These are phyloP conservation scores for Sordariomycetes sp. DNA, from an alignment of 2,329 filamentous ascomycete species.

Conservation along the genomic window DNA sequence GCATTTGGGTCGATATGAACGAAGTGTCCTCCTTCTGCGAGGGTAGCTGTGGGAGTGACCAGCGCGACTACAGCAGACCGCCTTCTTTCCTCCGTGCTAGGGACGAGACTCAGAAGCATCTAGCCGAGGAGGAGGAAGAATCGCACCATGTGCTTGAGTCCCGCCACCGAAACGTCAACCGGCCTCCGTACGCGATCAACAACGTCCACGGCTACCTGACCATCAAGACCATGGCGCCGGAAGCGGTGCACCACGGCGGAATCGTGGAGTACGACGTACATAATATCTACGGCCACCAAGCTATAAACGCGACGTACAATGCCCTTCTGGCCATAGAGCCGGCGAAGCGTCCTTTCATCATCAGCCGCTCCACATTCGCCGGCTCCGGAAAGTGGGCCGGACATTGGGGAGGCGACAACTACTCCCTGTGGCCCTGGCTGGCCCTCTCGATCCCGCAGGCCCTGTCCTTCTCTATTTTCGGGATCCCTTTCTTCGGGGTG, in stretches of 20 bases:
- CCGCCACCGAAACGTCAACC: constrained; percentile 56
- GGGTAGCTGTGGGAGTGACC: constrained; percentile 58
- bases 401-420: constrained; percentile 76
- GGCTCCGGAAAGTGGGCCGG: constrained; percentile 67
- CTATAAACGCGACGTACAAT: constrained; percentile 66
- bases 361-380: constrained; percentile 71
- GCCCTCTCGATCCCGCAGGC: constrained; percentile 70
- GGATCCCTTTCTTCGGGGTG: constrained; percentile 57
- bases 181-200: constrained; percentile 69
- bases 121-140: constrained; percentile 27
- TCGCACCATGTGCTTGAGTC: constrained; percentile 50
- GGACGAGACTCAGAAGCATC: constrained; percentile 13
- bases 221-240: constrained; percentile 49
- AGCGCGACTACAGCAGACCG: constrained; percentile 31
- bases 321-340: constrained; percentile 55
- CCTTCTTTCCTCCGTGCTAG: constrained; percentile 10
- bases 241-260: constrained; percentile 62
- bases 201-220: constrained; percentile 48
- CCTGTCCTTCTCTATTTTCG: constrained; percentile 60
- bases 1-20: constrained; percentile 49
- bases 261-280: constrained; percentile 72
- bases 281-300: constrained; percentile 66
- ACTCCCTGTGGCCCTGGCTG: constrained; percentile 61
- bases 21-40: constrained; percentile 56
- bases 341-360: constrained; percentile 68